These are phyloP conservation scores for Arachis hypogaea DNA, from an alignment of 306 rosid species.

Conservation along the genomic window DNA sequence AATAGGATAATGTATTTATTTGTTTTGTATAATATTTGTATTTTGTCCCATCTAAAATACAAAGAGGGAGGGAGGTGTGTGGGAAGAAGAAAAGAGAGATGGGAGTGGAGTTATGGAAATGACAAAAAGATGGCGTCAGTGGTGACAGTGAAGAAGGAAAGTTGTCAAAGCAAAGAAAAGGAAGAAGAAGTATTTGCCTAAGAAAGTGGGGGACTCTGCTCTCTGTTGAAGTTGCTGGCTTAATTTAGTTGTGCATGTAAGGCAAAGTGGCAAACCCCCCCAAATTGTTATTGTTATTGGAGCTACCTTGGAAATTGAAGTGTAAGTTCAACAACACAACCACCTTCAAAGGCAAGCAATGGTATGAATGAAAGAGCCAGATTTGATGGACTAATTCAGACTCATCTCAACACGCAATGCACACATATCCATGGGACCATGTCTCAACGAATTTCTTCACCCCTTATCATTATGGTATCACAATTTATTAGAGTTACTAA, in stretches of 20 bases:
- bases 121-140: constrained; percentile 52
- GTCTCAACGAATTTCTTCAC: not conserved
- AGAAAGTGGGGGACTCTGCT: constrained; percentile 59
- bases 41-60: too few relatives aligned
- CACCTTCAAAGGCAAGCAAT: constrained; percentile 62
- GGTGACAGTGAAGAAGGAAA: constrained; percentile 29
- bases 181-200: constrained; percentile 40
- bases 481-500: not conserved
- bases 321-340: constrained; percentile 25
- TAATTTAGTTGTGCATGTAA: constrained; percentile 24
- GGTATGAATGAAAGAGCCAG: constrained; percentile 13
- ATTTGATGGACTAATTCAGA: constrained; percentile 24
- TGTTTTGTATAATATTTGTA: too few relatives aligned
- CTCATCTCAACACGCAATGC: constrained; percentile 60
- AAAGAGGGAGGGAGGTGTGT: constrained; percentile 11
- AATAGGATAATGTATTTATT: too few relatives aligned
- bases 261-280: not conserved
- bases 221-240: constrained; percentile 17
- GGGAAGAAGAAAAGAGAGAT: constrained; percentile 28
- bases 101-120: constrained; percentile 7
- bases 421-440: constrained; percentile 36
- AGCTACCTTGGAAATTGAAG: constrained; percentile 67
- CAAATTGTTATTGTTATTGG: constrained; percentile 15
- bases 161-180: constrained; percentile 1
- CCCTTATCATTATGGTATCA: too few relatives aligned